Conservation (phyloP, 345 rosid genomes). For the Eutrema japonicum region DNA sequence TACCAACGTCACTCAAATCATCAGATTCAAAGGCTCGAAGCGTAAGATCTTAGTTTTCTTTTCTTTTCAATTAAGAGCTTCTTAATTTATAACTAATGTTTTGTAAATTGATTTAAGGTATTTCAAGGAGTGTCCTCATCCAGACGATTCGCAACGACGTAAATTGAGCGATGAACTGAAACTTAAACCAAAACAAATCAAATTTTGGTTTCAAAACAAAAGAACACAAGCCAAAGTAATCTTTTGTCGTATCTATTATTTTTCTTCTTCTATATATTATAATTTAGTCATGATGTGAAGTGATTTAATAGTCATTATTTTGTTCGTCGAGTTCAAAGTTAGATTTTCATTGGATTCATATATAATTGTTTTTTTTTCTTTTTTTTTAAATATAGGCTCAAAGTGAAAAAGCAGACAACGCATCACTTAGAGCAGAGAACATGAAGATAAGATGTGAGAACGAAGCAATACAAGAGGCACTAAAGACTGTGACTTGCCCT, state of each 20-base stretch:
- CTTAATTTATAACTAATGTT: not conserved
- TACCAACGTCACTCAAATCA: conserved; percentile 59
- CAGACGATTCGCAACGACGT: conserved; percentile 66
- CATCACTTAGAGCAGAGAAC: conserved; percentile 58
- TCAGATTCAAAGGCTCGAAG: conserved; percentile 64
- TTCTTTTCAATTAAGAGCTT: not conserved
- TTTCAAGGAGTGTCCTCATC: conserved; percentile 78
- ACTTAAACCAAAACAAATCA: conserved; percentile 62
- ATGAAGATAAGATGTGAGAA: conserved; percentile 61
- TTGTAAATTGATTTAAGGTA: conserved; percentile 48
- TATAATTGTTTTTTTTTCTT: not conserved
- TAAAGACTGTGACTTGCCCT: conserved; percentile 64
- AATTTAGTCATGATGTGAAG: not conserved
- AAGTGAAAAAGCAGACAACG: conserved; percentile 55
- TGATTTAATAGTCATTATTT: not conserved
- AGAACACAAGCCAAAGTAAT: conserved; percentile 73
- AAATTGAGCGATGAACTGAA: conserved; percentile 59
- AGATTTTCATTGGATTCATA: not conserved
- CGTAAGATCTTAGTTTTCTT: conserved; percentile 42
- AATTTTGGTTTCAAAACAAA: conserved; percentile 89
- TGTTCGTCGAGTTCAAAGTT: not conserved
- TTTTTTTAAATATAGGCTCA: conserved; percentile 49
- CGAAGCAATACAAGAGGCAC: conserved; percentile 54
- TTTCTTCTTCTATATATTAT: not conserved
- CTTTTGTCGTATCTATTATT: not conserved